Conservation (phyloP, 495 filamentous ascomycete species). For the Clohesyomyces aquaticus region DNA sequence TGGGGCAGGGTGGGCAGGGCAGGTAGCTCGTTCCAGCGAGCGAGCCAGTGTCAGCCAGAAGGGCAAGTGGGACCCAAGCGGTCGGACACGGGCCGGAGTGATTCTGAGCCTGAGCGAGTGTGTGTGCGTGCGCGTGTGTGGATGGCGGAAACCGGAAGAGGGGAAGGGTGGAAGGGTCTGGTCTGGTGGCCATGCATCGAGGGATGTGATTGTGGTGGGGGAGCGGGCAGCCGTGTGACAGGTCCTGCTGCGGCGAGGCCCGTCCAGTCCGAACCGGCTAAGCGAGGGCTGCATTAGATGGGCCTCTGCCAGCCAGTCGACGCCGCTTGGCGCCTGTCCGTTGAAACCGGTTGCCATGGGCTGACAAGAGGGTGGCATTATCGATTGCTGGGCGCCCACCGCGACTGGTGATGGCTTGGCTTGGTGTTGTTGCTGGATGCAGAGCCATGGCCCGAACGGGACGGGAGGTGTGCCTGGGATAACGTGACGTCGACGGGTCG, state of each 20-base stretch:
- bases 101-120: too few relatives aligned
- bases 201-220: constrained; percentile 22
- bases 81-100: too few relatives aligned
- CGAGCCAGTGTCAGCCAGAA: too few relatives aligned
- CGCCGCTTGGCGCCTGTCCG: constrained; percentile 26
- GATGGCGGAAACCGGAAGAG: too few relatives aligned
- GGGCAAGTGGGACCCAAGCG: too few relatives aligned
- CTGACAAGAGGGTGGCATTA: neutral
- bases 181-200: constrained; percentile 6
- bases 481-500: constrained; percentile 26
- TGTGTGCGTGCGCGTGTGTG: too few relatives aligned
- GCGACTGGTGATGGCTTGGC: constrained; percentile 33
- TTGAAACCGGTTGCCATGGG: constrained; percentile 33
- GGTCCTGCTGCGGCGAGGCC: constrained; percentile 39
- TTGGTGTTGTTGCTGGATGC: constrained; percentile 34
- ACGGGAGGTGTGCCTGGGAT: constrained; percentile 5
- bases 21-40: too few relatives aligned
- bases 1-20: neutral
- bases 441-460: too few relatives aligned
- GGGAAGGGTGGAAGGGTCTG: constrained; percentile 3
- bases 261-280: constrained; percentile 33
- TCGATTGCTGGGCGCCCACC: constrained; percentile 15
- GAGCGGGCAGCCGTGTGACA: constrained; percentile 33
- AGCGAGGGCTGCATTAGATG: constrained; percentile 35
- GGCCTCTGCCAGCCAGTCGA: constrained; percentile 21